Evolutionary conservation across 345 rosid species (phyloP).

Genomic region (Ricinus communis): DNA sequence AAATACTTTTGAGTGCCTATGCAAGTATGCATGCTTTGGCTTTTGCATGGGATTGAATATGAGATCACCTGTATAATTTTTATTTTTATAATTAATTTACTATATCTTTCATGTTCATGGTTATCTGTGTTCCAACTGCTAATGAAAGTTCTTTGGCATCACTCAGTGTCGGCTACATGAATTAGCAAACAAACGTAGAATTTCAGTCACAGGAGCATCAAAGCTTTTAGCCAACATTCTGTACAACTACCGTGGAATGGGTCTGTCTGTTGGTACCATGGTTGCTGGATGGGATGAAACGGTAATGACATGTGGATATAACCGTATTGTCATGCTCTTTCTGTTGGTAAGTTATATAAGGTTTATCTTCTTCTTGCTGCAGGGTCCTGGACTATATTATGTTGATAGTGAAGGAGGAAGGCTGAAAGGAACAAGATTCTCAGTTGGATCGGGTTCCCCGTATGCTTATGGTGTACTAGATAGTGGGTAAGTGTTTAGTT

Average conservation of each 20-base stretch:
- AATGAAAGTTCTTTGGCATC: constrained; percentile 15
- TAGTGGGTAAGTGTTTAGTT: constrained; percentile 58
- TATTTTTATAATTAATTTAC: not conserved
- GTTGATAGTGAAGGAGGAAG: constrained; percentile 99
- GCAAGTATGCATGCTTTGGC: no score
- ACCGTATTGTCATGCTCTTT: not conserved
- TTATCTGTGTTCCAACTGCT: constrained; percentile 19
- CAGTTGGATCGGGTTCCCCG: constrained; percentile 99
- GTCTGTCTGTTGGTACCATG: constrained; percentile 97
- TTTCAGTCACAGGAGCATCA: constrained; percentile 97
- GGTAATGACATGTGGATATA: constrained; percentile 36
- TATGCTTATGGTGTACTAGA: constrained; percentile 98
- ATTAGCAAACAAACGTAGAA: constrained; percentile 95
- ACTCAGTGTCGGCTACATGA: constrained; percentile 93
- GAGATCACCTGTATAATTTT: not conserved
- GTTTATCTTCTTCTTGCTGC: constrained; percentile 15
- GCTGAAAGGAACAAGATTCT: constrained; percentile 87
- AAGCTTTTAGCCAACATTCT: constrained; percentile 97
- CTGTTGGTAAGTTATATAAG: not conserved
- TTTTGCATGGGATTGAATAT: constrained; percentile 1
- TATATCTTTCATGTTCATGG: not conserved
- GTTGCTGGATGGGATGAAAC: constrained; percentile 99
- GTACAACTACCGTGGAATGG: constrained; percentile 98
- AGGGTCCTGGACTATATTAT: constrained; percentile 98
- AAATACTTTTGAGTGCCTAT: not conserved